phyloP scores from a whole-genome alignment of 331 rosid species.

The Erythrophleum ivorense region DNA sequence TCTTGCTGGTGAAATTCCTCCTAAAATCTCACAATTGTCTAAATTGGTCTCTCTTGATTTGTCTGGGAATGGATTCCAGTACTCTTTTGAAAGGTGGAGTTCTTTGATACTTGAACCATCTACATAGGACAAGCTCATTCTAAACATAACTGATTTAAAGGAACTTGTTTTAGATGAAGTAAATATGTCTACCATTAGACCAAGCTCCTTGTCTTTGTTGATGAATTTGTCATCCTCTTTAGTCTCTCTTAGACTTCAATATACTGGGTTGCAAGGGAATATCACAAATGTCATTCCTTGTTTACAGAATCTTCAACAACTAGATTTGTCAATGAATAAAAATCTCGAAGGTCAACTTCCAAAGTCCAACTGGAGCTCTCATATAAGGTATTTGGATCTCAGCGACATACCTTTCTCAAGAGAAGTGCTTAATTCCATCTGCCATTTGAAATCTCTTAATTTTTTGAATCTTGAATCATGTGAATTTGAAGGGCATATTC shows the following conservation, averaged over 20 bases:
- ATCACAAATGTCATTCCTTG: neutral
- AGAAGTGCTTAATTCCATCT: too few relatives aligned
- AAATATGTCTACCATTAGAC: neutral
- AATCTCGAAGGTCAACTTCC: neutral
- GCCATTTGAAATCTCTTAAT: neutral
- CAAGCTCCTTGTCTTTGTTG: neutral
- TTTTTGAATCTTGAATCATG: neutral
- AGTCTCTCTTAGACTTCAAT: accelerated
- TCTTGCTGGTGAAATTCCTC: constrained; percentile 4
- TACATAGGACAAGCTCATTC: constrained; percentile 1
- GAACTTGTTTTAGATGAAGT: neutral
- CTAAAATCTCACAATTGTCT: constrained; percentile 24
- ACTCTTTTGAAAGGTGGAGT: too few relatives aligned
- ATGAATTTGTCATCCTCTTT: constrained; percentile 42
- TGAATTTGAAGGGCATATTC: neutral
- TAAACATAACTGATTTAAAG: neutral
- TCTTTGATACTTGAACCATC: neutral
- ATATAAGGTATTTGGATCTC: too few relatives aligned
- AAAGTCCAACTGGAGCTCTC: neutral
- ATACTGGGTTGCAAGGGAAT: neutral
- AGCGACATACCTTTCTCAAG: too few relatives aligned
- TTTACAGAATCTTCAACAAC: neutral
- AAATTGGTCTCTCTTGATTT: neutral
- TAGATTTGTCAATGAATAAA: neutral
- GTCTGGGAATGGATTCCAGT: neutral